Conservation (phyloP, 371 early-diverging fungal genomes). For the Encephalitozoon hellem region DNA sequence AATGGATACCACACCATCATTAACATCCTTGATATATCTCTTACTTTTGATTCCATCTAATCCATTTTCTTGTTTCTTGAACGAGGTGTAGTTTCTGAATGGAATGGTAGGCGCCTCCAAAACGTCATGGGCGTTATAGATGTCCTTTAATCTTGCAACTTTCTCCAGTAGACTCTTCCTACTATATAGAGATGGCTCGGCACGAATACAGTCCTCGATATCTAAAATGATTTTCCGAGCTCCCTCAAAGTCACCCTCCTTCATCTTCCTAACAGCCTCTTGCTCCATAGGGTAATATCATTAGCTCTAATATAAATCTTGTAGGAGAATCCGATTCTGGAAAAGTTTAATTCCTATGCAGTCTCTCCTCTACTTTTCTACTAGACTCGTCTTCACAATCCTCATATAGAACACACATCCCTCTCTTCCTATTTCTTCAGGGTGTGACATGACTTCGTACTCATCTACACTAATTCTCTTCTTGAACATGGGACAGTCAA, state of each 20-base stretch:
- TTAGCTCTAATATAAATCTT: neutral
- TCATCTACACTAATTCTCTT: conserved; percentile 63
- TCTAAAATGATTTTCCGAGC: neutral
- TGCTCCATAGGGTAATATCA: neutral
- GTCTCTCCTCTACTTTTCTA: neutral
- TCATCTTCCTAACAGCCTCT: neutral
- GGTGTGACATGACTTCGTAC: conserved; percentile 9
- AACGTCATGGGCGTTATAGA: neutral
- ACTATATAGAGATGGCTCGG: neutral
- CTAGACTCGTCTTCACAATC: neutral
- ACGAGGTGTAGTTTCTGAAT: neutral
- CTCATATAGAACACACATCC: conserved; percentile 37
- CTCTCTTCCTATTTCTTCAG: conserved; percentile 35
- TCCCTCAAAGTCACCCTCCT: neutral
- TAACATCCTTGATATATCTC: neutral
- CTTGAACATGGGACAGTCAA: conserved; percentile 89
- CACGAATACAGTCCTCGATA: neutral
- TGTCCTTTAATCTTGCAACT: neutral
- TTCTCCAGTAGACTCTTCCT: neutral
- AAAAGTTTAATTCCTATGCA: neutral
- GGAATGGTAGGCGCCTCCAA: neutral
- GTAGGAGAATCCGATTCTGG: neutral
- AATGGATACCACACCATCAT: neutral
- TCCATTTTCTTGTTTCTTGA: neutral
- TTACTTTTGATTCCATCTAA: neutral